A percentile compares a stretch with the other conserved stretches of the same genome.
phyloP scores from a whole-genome alignment of 148 eudicot species.

The Heliamphora exappendiculata region DNA sequence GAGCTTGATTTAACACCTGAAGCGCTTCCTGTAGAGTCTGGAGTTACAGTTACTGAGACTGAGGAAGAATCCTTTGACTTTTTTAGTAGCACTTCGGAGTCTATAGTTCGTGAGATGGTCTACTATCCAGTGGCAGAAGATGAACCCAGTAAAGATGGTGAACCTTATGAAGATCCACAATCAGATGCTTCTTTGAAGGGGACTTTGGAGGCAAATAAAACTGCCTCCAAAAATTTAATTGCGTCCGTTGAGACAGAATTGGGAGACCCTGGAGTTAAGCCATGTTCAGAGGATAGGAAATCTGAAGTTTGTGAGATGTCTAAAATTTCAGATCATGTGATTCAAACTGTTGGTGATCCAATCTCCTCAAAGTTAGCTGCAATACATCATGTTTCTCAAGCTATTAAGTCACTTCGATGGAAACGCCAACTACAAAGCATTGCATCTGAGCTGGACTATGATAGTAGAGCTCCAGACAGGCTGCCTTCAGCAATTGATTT shows the following conservation, averaged over 20 bases:
- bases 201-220: slow-evolving; percentile 17
- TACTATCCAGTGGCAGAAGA: slow-evolving; percentile 24
- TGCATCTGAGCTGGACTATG: slow-evolving; percentile 26
- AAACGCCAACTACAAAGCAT: slow-evolving; percentile 57
- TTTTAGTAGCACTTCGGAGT: slow-evolving; percentile 44
- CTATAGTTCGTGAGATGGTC: slow-evolving; percentile 37
- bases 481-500: slow-evolving; percentile 27
- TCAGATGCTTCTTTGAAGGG: slow-evolving; percentile 29
- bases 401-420: slow-evolving; percentile 92
- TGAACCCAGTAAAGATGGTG: slow-evolving; percentile 25
- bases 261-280: slow-evolving; percentile 16
- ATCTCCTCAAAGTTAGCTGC: slow-evolving; percentile 81
- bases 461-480: slow-evolving; percentile 21
- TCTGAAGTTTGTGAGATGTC: slow-evolving; percentile 21
- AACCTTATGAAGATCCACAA: slow-evolving; percentile 20
- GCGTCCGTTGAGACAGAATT: slow-evolving; percentile 27
- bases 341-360: slow-evolving; percentile 52
- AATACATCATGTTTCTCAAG: slow-evolving; percentile 94
- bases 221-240: slow-evolving; percentile 27
- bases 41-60: slow-evolving; percentile 48
- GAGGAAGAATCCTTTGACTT: slow-evolving; percentile 77
- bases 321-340: slow-evolving; percentile 28
- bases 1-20: slow-evolving; percentile 55
- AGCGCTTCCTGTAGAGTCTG: slow-evolving; percentile 49
- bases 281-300: slow-evolving; percentile 21